These are phyloP conservation scores for Breviolum minutum DNA, from an alignment of 73 alveolate genomes.

Conservation along the genomic window DNA sequence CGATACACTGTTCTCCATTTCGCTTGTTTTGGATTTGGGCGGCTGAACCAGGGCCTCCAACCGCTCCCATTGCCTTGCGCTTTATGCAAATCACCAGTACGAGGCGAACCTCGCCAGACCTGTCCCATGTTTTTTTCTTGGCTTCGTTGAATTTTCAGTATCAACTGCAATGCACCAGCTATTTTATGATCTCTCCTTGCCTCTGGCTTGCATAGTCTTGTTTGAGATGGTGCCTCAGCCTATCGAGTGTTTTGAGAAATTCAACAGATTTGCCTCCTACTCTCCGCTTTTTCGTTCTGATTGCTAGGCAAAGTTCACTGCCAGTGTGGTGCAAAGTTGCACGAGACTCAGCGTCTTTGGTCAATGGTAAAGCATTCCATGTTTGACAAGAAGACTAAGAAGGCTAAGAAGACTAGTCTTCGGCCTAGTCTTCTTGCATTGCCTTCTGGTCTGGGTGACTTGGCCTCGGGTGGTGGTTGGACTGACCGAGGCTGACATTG, in stretches of 20 bases:
- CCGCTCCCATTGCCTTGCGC: slow-evolving; percentile 25
- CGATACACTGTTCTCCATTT: not conserved
- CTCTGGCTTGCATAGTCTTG: not conserved
- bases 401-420: not conserved
- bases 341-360: not conserved
- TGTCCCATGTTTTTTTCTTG: no score
- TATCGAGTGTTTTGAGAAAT: no score
- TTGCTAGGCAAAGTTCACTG: not conserved
- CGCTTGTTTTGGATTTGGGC: not conserved
- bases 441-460: not conserved
- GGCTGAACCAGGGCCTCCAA: not conserved
- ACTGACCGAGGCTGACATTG: not conserved
- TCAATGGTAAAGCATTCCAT: not conserved
- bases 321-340: slow-evolving; percentile 24
- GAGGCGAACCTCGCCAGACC: not conserved
- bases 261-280: no score
- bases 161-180: no score
- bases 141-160: no score
- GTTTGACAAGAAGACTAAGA: not conserved
- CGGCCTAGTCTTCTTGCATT: not conserved
- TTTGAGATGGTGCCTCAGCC: not conserved
- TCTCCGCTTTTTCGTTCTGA: no score
- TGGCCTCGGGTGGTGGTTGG: not conserved
- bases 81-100: slow-evolving; percentile 1
- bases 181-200: no score